These are phyloP conservation scores for Porphyridium purpureum DNA, from an alignment of 23 red algal genomes.

Conservation along the genomic window DNA sequence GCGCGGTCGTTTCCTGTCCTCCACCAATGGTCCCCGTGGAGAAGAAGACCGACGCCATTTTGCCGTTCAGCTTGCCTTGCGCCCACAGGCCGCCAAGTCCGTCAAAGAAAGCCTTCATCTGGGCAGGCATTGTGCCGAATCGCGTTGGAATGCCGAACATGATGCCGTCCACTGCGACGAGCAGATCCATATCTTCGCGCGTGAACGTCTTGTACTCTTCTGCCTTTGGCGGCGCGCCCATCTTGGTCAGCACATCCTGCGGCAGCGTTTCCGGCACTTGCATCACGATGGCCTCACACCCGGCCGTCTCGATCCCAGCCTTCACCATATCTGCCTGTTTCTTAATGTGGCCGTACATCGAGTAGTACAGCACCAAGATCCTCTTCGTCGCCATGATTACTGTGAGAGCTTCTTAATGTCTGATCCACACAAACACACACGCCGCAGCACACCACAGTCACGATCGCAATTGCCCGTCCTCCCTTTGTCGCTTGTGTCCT, in stretches of 20 bases:
- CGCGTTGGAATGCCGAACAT: conserved; percentile 24
- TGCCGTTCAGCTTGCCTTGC: conserved; percentile 14
- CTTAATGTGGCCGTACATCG: conserved; percentile 27
- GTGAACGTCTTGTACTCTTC: conserved; percentile 6
- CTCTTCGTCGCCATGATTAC: too few species aligned
- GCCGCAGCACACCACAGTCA: too few species aligned
- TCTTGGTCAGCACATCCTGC: conserved; percentile 18
- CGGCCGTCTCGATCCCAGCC: conserved; percentile 7
- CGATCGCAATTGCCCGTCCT: too few species aligned
- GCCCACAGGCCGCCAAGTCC: conserved; percentile 10
- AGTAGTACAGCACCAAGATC: conserved; percentile 10
- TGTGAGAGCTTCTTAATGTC: too few species aligned
- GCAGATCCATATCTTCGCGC: not conserved
- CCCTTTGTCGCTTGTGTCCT: too few species aligned
- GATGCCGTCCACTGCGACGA: conserved; percentile 23
- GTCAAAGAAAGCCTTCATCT: conserved; percentile 30
- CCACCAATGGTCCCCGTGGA: conserved; percentile 13
- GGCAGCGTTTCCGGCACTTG: conserved; percentile 24
- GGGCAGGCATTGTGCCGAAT: conserved; percentile 19
- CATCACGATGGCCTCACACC: conserved; percentile 6
- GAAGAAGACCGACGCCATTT: conserved; percentile 11
- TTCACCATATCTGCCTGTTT: conserved; percentile 4
- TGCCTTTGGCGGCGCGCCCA: conserved; percentile 21
- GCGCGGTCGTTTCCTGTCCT: conserved; percentile 29
- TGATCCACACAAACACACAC: too few species aligned